Conservation (phyloP, 805 yeast genomes). For the Nakazawaea wyomingensis region DNA sequence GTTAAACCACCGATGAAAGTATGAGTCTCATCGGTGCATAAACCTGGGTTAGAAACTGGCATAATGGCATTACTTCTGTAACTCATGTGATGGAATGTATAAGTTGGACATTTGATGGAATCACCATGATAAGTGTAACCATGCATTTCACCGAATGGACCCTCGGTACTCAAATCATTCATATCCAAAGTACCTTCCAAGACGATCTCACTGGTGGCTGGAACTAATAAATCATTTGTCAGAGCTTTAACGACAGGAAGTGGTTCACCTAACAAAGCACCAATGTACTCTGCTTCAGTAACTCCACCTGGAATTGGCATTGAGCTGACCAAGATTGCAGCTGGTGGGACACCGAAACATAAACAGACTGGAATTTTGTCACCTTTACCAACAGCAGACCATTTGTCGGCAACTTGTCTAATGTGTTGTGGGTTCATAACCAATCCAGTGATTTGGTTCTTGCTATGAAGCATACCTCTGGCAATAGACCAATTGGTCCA, state of each 20-base stretch:
- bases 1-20: slow-evolving; percentile 23
- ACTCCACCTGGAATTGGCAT: slow-evolving; percentile 22
- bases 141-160: slow-evolving; percentile 29
- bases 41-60: slow-evolving; percentile 25
- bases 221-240: slow-evolving; percentile 21
- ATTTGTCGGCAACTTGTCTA: slow-evolving; percentile 19
- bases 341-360: slow-evolving; percentile 27
- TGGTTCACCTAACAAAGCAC: slow-evolving; percentile 24
- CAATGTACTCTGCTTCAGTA: slow-evolving; percentile 21
- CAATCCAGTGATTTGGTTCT: slow-evolving; percentile 22
- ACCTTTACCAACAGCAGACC: slow-evolving; percentile 22
- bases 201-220: slow-evolving; percentile 23
- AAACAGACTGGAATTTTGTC: slow-evolving; percentile 21
- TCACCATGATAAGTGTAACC: slow-evolving; percentile 23
- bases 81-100: slow-evolving; percentile 20
- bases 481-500: slow-evolving; percentile 29
- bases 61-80: slow-evolving; percentile 22
- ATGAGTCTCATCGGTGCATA: slow-evolving; percentile 24
- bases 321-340: slow-evolving; percentile 22
- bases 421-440: slow-evolving; percentile 25
- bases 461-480: slow-evolving; percentile 21
- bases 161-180: slow-evolving; percentile 18
- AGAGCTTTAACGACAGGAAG: slow-evolving; percentile 22
- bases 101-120: slow-evolving; percentile 23
- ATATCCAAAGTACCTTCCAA: slow-evolving; percentile 22